Percentiles rank a stretch among this genome's conserved stretches.
phyloP scores from a whole-genome alignment of 2,329 filamentous ascomycete genomes.

The Botrytis hyacinthi region DNA sequence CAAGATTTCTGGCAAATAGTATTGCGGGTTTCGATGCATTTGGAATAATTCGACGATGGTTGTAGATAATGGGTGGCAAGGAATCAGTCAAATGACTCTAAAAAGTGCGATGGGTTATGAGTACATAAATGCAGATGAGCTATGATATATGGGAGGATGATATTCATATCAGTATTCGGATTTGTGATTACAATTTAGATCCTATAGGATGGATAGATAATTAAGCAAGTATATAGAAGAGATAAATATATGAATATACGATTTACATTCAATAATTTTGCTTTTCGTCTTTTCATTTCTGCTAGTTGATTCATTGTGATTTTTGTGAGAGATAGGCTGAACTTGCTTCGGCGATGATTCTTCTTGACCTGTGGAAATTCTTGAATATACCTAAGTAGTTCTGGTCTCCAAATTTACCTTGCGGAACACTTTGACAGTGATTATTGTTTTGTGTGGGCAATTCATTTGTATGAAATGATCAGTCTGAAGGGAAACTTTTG shows the following conservation, averaged over 20 bases:
- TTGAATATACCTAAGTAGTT: too few species aligned
- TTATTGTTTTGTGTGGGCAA: background rate
- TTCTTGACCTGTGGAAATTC: background rate
- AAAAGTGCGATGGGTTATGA: background rate
- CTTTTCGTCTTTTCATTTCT: background rate
- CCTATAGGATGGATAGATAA: too few species aligned
- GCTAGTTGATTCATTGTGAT: background rate
- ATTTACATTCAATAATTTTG: background rate
- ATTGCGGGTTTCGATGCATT: background rate
- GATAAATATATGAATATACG: background rate
- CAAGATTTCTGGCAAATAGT: too few species aligned
- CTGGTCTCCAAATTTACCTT: background rate
- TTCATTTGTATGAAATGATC: background rate
- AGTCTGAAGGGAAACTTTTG: too few species aligned
- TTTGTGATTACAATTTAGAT: background rate
- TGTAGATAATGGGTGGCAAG: background rate
- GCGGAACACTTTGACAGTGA: background rate
- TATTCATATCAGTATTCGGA: background rate
- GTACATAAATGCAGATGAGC: slow-evolving; percentile 8
- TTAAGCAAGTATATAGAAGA: background rate
- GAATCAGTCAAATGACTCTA: too few species aligned
- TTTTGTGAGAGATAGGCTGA: background rate
- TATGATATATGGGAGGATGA: slow-evolving; percentile 4
- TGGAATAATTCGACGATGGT: background rate
- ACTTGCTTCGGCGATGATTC: background rate